A percentile compares a stretch with the other conserved stretches of the same genome.
Conservation (phyloP, 1,284 basidiomycete species). For the Moesziomyces sp. region DNA sequence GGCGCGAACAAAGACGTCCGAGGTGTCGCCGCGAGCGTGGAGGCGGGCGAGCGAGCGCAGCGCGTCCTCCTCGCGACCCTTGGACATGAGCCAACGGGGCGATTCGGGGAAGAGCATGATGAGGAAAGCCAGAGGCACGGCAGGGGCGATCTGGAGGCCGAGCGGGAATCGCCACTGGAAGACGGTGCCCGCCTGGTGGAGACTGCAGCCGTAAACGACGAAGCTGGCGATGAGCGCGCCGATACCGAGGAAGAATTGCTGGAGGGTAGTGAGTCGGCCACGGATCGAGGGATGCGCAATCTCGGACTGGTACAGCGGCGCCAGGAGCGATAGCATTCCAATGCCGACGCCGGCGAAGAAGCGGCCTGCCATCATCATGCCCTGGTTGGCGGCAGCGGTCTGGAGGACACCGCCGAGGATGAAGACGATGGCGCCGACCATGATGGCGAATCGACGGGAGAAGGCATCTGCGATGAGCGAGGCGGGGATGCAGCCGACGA, state of each 20-base stretch:
- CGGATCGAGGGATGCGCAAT: constrained; percentile 76
- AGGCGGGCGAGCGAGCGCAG: constrained; percentile 71
- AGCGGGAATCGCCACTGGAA: constrained; percentile 74
- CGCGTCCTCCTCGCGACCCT: constrained; percentile 72
- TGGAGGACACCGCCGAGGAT: constrained; percentile 72
- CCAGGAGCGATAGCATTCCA: constrained; percentile 74
- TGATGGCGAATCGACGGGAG: constrained; percentile 67
- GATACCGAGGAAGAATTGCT: constrained; percentile 73
- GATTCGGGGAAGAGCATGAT: constrained; percentile 72
- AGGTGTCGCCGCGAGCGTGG: constrained; percentile 72
- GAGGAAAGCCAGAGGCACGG: constrained; percentile 73
- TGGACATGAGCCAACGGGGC: constrained; percentile 74
- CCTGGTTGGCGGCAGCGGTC: constrained; percentile 72
- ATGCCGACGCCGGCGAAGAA: constrained; percentile 73
- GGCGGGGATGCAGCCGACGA: constrained; percentile 69
- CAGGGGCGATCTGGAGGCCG: constrained; percentile 69
- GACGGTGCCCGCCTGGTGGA: constrained; percentile 57
- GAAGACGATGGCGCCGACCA: constrained; percentile 69
- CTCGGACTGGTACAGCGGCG: constrained; percentile 74
- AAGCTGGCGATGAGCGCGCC: constrained; percentile 70
- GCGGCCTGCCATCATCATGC: constrained; percentile 75
- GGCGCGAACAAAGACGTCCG: constrained; percentile 70
- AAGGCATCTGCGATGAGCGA: constrained; percentile 66
- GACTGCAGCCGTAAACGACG: constrained; percentile 69
- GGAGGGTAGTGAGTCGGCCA: constrained; percentile 74